Conservation (phyloP, 2,329 filamentous ascomycete species). For the Botrytis medusae region DNA sequence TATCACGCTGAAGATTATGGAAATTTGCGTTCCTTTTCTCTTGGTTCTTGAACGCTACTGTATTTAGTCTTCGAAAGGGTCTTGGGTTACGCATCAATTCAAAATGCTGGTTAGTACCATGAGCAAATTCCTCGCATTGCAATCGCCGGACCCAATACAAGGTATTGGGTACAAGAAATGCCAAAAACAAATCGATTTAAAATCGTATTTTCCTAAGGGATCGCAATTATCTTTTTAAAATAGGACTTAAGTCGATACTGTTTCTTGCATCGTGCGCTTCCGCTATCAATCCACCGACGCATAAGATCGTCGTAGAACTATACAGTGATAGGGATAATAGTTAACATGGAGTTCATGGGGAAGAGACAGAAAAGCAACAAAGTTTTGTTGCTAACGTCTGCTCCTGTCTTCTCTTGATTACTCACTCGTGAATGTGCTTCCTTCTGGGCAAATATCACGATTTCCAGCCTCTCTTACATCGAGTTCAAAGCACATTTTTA, state of each 20-base stretch:
- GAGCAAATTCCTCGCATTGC: not conserved
- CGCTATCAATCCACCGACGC: not conserved
- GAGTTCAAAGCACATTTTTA: not conserved
- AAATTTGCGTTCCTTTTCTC: not conserved
- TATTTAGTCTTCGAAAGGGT: not conserved
- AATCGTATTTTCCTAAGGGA: not conserved
- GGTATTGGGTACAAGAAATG: not conserved
- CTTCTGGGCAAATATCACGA: not conserved
- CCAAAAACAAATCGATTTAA: not conserved
- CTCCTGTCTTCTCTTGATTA: not conserved
- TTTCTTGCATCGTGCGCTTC: not conserved
- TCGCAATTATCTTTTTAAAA: not conserved
- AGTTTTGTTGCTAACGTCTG: not conserved
- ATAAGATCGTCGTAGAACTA: not conserved
- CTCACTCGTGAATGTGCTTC: not conserved
- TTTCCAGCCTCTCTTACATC: not conserved
- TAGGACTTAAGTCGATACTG: not conserved
- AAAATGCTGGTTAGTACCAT: not conserved
- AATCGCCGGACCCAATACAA: not conserved
- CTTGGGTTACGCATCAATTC: not conserved
- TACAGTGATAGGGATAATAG: not conserved
- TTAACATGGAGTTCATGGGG: not conserved
- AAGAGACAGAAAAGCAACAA: not conserved
- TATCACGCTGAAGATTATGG: not conserved
- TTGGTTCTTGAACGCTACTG: conserved; percentile 1